Evolutionary conservation across 306 rosid genomes (phyloP), one percentile per base, ranked within the genome.

Genomic region (Trifolium pratense): DNA sequence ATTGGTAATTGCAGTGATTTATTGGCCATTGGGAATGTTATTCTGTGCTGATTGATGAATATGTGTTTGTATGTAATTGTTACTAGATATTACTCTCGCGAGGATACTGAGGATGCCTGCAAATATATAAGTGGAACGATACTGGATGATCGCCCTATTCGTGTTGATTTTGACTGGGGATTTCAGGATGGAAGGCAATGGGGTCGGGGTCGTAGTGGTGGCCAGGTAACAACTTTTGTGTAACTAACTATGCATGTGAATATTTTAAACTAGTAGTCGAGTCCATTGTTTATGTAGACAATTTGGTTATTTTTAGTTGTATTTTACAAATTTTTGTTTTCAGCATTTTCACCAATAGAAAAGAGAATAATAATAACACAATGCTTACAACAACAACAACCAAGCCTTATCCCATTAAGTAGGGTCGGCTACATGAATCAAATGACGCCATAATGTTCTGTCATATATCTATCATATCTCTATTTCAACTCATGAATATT

Each of bases 91-190:
- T 94, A 94, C 87, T 91, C 99, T 31, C 94, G 95, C 21, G 97
- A 94, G 62, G 99, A 94, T 84, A 79, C 96, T 2, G 97, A 91
- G 82, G 99, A 94, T 82, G 96, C 96, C 72, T 96, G 93, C 69
- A 94, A 91, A 69, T 94, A 88, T 79, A 84, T 94, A 76, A 94
- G 99, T 37, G 97, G 97, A 61, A 94, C 99, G 7, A 91, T 91
- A 83, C 96, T 94, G 62, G 99, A 94, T 82, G 99, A 94, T 64
- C 98, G 98, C 70, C 97, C 96, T 55, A 91, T 94, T 82, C 98
- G 98, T 80, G 98, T 88, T 84, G 98, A 94, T 88, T 94, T 94
- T 84, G 99, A 94, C 65, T 94, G 99, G 99, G 99, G 99, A 62
- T 94, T 94, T 78, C 96, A 83, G 75, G 99, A 94, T 18, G 99